Percentiles rank a stretch among this genome's conserved stretches.
Conservation (phyloP, 352 stramenopile species). For the Globisporangium iwayamae region DNA sequence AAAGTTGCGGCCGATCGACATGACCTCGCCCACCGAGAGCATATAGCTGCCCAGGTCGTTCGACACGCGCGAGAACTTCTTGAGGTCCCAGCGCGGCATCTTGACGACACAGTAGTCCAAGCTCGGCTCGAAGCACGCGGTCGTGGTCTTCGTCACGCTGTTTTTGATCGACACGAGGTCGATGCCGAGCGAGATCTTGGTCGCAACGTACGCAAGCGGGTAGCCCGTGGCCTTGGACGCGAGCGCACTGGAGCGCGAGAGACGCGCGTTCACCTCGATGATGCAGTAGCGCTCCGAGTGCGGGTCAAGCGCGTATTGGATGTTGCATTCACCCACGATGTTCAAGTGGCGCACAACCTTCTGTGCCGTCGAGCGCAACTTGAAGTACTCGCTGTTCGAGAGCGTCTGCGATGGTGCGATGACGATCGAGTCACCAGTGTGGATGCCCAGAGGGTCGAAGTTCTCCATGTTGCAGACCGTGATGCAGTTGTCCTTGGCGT, state of each 20-base stretch:
- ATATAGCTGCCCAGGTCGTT: conserved; percentile 96
- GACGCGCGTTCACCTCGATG: conserved; percentile 98
- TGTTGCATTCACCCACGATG: conserved; percentile 98
- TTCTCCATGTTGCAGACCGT: conserved; percentile 99
- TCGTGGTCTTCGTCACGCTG: conserved; percentile 95
- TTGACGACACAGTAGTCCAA: conserved; percentile 98
- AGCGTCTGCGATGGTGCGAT: conserved; percentile 97
- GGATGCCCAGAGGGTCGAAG: conserved; percentile 96
- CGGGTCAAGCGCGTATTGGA: conserved; percentile 97
- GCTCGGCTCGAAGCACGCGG: conserved; percentile 96
- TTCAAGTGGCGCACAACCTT: conserved; percentile 96
- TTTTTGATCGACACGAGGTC: conserved; percentile 95
- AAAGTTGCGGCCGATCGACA: conserved; percentile 95
- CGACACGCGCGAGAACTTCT: conserved; percentile 94
- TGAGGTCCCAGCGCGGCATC: conserved; percentile 96
- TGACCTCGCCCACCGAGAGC: conserved; percentile 97
- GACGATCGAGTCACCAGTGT: conserved; percentile 98
- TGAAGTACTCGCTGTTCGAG: conserved; percentile 96
- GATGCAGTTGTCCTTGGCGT: conserved; percentile 96
- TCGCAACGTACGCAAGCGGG: conserved; percentile 96
- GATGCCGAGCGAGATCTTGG: conserved; percentile 96
- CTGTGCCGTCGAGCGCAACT: conserved; percentile 95
- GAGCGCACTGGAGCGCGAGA: conserved; percentile 96
- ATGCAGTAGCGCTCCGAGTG: conserved; percentile 96
- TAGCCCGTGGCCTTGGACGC: conserved; percentile 99